Evolutionary conservation across 192 early-diverging fungal species (phyloP).

Genomic region (Rhizoclosmatium globosum): DNA sequence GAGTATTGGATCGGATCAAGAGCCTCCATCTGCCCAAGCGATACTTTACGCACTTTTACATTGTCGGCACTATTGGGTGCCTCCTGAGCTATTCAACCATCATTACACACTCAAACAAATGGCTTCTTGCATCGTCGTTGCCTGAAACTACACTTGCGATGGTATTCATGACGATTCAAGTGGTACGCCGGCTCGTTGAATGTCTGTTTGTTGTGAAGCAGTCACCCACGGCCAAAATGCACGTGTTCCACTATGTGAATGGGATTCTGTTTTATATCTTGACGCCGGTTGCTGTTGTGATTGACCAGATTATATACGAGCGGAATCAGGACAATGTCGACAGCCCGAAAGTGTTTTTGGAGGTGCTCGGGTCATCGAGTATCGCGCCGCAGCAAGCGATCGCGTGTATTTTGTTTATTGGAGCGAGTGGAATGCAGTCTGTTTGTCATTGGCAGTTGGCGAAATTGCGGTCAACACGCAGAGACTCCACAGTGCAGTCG

Average conservation of each 20-base stretch:
- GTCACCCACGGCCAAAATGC: conserved; percentile 37
- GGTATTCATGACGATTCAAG: conserved; percentile 31
- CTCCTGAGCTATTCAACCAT: neutral
- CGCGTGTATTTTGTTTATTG: neutral
- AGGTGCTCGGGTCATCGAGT: too few relatives aligned
- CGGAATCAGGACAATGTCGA: too few relatives aligned
- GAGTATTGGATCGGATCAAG: neutral
- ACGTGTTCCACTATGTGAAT: conserved; percentile 43
- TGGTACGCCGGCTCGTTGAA: conserved; percentile 37
- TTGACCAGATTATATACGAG: too few relatives aligned
- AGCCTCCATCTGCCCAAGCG: neutral
- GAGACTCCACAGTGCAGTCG: too few relatives aligned
- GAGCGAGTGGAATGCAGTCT: neutral
- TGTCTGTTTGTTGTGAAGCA: conserved; percentile 23
- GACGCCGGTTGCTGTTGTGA: too few relatives aligned
- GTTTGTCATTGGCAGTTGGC: neutral
- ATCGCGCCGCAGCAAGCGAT: too few relatives aligned
- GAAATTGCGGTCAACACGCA: neutral
- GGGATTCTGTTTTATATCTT: conserved; percentile 43
- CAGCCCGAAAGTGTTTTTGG: too few relatives aligned
- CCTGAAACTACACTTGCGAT: conserved; percentile 28
- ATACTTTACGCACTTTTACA: conserved; percentile 14
- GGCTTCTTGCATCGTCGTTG: too few relatives aligned
- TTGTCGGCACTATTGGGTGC: neutral
- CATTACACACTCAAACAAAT: neutral